Evolutionary conservation across 73 alveolate genomes (phyloP), one percentile per base, ranked within the genome.

Genomic region (Symbiodinium natans): DNA sequence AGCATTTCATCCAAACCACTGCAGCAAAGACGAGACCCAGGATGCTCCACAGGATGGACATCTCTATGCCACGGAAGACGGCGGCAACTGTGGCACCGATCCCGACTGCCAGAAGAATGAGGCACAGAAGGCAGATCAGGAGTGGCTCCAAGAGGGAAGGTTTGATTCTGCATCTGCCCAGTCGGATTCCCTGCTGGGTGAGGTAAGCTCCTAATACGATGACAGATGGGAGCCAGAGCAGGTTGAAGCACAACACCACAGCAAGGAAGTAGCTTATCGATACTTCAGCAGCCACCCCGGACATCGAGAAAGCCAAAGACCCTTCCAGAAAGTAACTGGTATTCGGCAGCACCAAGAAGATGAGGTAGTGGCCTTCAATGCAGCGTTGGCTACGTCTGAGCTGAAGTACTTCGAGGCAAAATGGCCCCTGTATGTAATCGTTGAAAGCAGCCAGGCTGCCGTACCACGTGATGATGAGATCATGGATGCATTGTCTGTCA

Each of bases 391-490:
- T 38, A 15, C 74, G 40, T 59, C 42, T 40, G 63, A 83, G 92
- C 21, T 83, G 29, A 56, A 83, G 43, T 56, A 83, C 92, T 41
- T 83, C 92, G 27, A 40, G 40, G 71, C 92, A 17, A 10, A 83
- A 83, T 1, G 92, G 74, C n/a, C 92, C 92, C 13, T 42, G 71
- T 59, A 83, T 43, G 19, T 83, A 59, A 17, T 40, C 92, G n/a
- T 56, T 40, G 73, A 83, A 83, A 19, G 92, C 92, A 23, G 8
- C 75, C 71, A 41, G 36, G 73, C 42, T 25, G 31, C 92, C 92
- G 31, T 83, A 83, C 92, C 92, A 83, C 23, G n/a, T 13, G 92
- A 42, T 83, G 92, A 83, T 83, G 74, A 59, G 73, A n/a, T 25
- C 92, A 42, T 83, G 92, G 43, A 83, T 83, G 92, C 74, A 83